phyloP scores from a whole-genome alignment of 352 stramenopile genomes.

The Pythium oligandrum region DNA sequence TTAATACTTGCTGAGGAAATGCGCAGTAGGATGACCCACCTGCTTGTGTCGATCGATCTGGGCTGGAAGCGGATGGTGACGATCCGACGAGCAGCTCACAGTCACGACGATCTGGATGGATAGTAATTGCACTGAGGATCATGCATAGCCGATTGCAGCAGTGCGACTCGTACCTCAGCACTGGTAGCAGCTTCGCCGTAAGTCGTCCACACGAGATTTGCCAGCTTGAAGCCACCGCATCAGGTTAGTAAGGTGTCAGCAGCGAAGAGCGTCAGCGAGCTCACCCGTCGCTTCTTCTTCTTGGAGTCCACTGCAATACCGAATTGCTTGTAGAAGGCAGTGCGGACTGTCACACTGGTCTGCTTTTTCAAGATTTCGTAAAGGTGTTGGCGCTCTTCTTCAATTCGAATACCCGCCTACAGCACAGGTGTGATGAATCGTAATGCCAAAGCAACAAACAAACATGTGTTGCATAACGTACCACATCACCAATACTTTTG shows the following conservation, averaged over 20 bases:
- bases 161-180: conserved; percentile 37
- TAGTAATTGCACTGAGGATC: not conserved
- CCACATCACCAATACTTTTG: conserved; percentile 28
- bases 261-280: not conserved
- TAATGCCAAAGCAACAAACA: not conserved
- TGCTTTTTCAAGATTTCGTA: conserved; percentile 56
- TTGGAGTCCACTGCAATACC: conserved; percentile 42
- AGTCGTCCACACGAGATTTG: conserved; percentile 56
- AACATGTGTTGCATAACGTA: conserved; percentile 10
- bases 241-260: too few species aligned
- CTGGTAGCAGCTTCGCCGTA: conserved; percentile 49
- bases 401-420: conserved; percentile 49
- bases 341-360: conserved; percentile 28
- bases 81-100: conserved; percentile 43
- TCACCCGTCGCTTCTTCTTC: conserved; percentile 67
- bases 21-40: conserved; percentile 16
- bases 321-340: conserved; percentile 66
- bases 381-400: conserved; percentile 44
- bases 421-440: not conserved
- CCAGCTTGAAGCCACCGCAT: conserved; percentile 24
- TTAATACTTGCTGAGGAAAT: too few species aligned
- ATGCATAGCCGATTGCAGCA: not conserved
- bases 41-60: conserved; percentile 74
- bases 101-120: conserved; percentile 44
- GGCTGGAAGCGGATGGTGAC: conserved; percentile 38